Evolutionary conservation across 495 filamentous ascomycete genomes (phyloP).

Genomic region (Penicillium dipodomyicola): DNA sequence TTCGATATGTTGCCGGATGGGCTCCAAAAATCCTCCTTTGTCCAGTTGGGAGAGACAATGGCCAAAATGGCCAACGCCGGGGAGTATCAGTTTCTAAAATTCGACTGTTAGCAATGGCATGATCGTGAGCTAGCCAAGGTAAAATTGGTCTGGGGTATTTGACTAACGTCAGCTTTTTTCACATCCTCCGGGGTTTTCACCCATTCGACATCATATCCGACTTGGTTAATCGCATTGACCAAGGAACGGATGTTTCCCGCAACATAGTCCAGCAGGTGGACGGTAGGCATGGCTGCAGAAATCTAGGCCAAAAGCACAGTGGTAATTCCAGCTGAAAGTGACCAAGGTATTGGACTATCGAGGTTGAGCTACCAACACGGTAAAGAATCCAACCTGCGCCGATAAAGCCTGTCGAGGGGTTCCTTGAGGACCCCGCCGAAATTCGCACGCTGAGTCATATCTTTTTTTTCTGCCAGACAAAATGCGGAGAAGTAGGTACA

Average conservation of each 20-base stretch:
- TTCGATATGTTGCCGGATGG: slow-evolving; percentile 74
- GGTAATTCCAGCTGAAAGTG: neutral
- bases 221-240: slow-evolving; percentile 93
- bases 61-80: slow-evolving; percentile 95
- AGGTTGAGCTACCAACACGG: neutral
- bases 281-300: slow-evolving; percentile 68
- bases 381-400: neutral
- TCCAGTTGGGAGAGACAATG: slow-evolving; percentile 86
- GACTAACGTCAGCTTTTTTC: slow-evolving; percentile 71
- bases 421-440: slow-evolving; percentile 26
- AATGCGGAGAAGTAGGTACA: slow-evolving; percentile 12
- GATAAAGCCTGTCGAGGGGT: neutral
- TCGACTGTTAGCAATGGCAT: slow-evolving; percentile 20
- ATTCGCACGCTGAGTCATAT: slow-evolving; percentile 31
- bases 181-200: slow-evolving; percentile 81
- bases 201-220: slow-evolving; percentile 93
- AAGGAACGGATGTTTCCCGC: slow-evolving; percentile 91
- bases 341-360: neutral
- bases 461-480: slow-evolving; percentile 29
- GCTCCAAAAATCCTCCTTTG: slow-evolving; percentile 73
- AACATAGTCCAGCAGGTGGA: slow-evolving; percentile 85
- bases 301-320: slow-evolving; percentile 1
- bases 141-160: neutral
- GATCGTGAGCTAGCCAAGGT: neutral
- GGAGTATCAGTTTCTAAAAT: slow-evolving; percentile 78